These are phyloP conservation scores for Scutellaria galericulata DNA, from an alignment of 257 asterid species.

Conservation along the genomic window DNA sequence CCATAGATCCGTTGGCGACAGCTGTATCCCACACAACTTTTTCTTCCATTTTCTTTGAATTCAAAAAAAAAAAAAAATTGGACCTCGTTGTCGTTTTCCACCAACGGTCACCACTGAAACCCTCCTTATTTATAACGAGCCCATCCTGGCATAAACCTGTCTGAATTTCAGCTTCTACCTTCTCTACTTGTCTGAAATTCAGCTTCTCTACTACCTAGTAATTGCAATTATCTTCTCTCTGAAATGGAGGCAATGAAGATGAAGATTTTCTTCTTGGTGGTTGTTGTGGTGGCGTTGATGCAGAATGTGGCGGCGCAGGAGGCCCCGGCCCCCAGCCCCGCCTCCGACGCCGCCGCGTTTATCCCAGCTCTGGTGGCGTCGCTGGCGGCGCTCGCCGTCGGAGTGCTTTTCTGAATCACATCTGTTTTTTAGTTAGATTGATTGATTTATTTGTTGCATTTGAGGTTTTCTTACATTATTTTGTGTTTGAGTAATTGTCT, in stretches of 20 bases:
- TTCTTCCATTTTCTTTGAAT: background rate
- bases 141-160: background rate
- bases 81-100: constrained; percentile 1
- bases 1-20: constrained; percentile 50
- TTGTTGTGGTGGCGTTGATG: constrained; percentile 40
- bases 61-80: background rate
- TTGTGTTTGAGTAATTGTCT: background rate
- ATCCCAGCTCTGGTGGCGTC: constrained; percentile 52
- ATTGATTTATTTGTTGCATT: background rate
- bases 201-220: too few species aligned
- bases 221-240: too few species aligned
- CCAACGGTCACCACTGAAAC: constrained; percentile 44
- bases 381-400: constrained; percentile 45
- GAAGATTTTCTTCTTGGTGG: constrained; percentile 43
- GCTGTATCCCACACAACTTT: constrained; percentile 44
- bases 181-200: too few species aligned
- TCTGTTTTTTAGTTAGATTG: background rate
- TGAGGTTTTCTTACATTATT: too few species aligned
- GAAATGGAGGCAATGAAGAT: constrained; percentile 62
- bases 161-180: background rate
- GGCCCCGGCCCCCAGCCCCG: constrained; percentile 55
- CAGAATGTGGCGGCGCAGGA: constrained; percentile 44
- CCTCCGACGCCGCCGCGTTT: constrained; percentile 43
- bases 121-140: constrained; percentile 31
- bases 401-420: constrained; percentile 43